These are phyloP conservation scores for Thielaviopsis punctulata DNA, from an alignment of 2,329 filamentous ascomycete genomes.

Conservation along the genomic window DNA sequence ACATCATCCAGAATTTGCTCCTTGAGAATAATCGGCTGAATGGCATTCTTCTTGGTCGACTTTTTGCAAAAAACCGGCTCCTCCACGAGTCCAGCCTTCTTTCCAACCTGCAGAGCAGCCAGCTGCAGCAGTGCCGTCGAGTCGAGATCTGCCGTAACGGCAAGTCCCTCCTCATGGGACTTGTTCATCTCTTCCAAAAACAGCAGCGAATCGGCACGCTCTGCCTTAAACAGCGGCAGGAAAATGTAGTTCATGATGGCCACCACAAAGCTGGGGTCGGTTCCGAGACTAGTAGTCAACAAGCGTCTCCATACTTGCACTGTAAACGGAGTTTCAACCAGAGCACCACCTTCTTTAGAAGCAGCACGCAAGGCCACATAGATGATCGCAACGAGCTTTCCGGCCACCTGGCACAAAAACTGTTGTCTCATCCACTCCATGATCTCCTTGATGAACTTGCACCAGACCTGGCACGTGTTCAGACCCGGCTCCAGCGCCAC, in stretches of 20 bases:
- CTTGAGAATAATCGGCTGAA: constrained; percentile 20
- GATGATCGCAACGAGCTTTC: constrained; percentile 41
- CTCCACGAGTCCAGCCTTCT: constrained; percentile 51
- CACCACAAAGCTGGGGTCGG: constrained; percentile 36
- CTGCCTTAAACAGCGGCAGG: constrained; percentile 41
- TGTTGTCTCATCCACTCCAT: constrained; percentile 40
- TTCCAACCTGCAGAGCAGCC: constrained; percentile 51
- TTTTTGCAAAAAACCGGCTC: constrained; percentile 29
- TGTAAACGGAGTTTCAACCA: constrained; percentile 17
- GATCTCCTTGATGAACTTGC: constrained; percentile 29
- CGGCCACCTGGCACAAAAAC: constrained; percentile 41
- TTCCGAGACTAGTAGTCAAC: constrained; percentile 32
- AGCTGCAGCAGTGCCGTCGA: constrained; percentile 43
- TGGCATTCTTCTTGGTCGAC: constrained; percentile 10
- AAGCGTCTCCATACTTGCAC: constrained; percentile 37
- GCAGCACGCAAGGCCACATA: constrained; percentile 30
- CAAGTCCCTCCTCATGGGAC: constrained; percentile 25
- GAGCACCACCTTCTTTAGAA: constrained; percentile 14
- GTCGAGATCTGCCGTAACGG: constrained; percentile 25
- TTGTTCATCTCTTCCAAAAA: constrained; percentile 44
- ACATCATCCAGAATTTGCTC: constrained; percentile 33
- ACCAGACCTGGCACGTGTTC: constrained; percentile 30
- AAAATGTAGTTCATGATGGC: constrained; percentile 49
- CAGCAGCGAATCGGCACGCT: constrained; percentile 32
- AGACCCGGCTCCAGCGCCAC: constrained; percentile 17